Percentiles rank a stretch among this genome's conserved stretches.
These are phyloP conservation scores for Brassica balearica DNA, from an alignment of 441 rosid genomes.

Conservation along the genomic window DNA sequence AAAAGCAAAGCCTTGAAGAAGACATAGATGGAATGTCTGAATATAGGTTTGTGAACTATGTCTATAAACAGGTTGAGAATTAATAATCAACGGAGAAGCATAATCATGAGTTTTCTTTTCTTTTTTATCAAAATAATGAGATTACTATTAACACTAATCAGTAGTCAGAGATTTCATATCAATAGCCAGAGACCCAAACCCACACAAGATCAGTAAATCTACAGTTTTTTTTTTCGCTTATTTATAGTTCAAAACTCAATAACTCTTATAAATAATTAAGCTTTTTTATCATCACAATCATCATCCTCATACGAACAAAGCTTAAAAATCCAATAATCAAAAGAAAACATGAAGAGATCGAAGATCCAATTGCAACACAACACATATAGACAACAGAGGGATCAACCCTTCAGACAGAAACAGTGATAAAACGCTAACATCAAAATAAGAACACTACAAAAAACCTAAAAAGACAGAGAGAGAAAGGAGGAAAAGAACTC, in stretches of 20 bases:
- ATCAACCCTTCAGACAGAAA: background rate
- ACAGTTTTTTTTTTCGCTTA: constrained; percentile 9
- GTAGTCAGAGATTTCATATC: constrained; percentile 13
- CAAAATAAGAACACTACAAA: constrained; percentile 3
- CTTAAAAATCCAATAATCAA: background rate
- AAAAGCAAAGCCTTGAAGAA: constrained; percentile 24
- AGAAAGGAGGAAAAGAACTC: constrained; percentile 17
- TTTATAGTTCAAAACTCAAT: constrained; percentile 8
- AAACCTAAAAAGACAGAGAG: constrained; percentile 1
- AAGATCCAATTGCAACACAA: constrained; percentile 33
- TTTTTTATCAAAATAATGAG: no score
- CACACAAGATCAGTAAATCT: constrained; percentile 34
- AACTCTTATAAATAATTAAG: background rate
- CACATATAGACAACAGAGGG: background rate
- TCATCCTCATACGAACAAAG: constrained; percentile 11
- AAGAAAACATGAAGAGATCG: constrained; percentile 23
- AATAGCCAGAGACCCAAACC: constrained; percentile 19
- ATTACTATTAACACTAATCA: constrained; percentile 5
- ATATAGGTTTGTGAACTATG: background rate
- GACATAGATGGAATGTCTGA: constrained; percentile 4
- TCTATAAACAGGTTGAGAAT: constrained; percentile 20
- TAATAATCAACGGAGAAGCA: constrained; percentile 15
- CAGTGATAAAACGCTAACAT: constrained; percentile 17
- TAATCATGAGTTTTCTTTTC: constrained; percentile 21
- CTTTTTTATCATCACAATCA: background rate